Base-by-base conservation (phyloP, 352 stramenopile genomes). In the Aphanomyces stellatus region DNA sequence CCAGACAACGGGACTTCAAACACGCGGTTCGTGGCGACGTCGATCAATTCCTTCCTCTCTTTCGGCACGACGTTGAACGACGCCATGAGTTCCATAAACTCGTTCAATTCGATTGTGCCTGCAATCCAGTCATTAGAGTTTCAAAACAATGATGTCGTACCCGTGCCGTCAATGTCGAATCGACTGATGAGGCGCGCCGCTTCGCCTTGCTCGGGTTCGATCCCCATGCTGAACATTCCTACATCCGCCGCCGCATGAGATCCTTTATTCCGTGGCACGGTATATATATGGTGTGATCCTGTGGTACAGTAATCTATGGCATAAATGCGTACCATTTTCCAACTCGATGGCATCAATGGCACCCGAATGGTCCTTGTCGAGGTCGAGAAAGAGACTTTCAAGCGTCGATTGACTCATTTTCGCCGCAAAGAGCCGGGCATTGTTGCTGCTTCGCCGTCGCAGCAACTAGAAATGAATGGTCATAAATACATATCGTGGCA, bases 81-180 rank as follows among this genome's bases (percentile, higher is more conserved):
- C n/a, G 69, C 73, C 75, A 92, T 88, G 25, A 90, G 74, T 61
- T 92, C 84, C 13, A 87, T 68, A 62, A 90, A 92, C 71, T 92
- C 84, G 25, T 90, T 80, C 8, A 90, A 27, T 56, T 92, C 84
- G 57, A 90, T 87, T 7, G 74, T 88, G 19, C 84, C 78, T 67
- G 30, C 25, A 7, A 5, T 3, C 49, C 6, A 28, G 13, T 28
- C 46, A 53, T 22, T 53, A 22, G 17, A 55, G 28, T 37, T 34
- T 65, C 41, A 61, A 24, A 19, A 5, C 19, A 51, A 35, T n/a
- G 30, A 1, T n/a, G n/a, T 19, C 22, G 22, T 10, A 67, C 60
- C 63, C 0, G 84, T 87, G 43, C 74, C 80, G 42, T 90, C 82
- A 1, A 92, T 71, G 69, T 92, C 84, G 46, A 90, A 90, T 41